Evolutionary conservation across 257 asterid genomes (phyloP).

Genomic region (Scutellaria barbata): DNA sequence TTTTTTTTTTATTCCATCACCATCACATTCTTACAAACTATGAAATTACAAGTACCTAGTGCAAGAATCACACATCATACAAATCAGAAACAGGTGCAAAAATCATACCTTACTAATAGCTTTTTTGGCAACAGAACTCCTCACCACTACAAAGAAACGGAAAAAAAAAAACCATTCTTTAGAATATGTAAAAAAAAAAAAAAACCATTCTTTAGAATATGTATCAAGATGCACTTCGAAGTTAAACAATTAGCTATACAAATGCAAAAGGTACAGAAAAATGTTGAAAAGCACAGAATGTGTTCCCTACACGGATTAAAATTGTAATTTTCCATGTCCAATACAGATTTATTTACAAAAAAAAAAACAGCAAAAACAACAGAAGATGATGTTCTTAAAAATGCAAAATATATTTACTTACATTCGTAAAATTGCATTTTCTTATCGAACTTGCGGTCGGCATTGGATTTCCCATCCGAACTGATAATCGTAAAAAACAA

Average conservation of each 20-base stretch:
- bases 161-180: background rate
- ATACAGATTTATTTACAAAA: background rate
- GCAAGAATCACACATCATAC: background rate
- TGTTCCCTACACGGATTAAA: background rate
- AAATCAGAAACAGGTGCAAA: background rate
- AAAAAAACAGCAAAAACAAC: background rate
- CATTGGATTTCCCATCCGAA: conserved; percentile 47
- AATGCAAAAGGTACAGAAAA: background rate
- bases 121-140: conserved; percentile 54
- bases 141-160: conserved; percentile 56
- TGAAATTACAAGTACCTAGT: background rate
- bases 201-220: background rate
- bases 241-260: background rate
- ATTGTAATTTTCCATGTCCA: background rate
- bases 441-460: conserved; percentile 73
- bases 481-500: conserved; percentile 40
- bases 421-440: conserved; percentile 69
- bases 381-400: background rate
- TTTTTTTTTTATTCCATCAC: background rate
- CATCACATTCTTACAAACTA: background rate
- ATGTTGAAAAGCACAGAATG: background rate
- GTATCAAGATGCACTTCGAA: background rate
- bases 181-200: background rate
- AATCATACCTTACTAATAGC: conserved; percentile 64
- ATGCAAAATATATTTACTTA: conserved; percentile 32